Evolutionary conservation across 768 basidiomycete species (phyloP).

Genomic region (Lactifluus piperatus): DNA sequence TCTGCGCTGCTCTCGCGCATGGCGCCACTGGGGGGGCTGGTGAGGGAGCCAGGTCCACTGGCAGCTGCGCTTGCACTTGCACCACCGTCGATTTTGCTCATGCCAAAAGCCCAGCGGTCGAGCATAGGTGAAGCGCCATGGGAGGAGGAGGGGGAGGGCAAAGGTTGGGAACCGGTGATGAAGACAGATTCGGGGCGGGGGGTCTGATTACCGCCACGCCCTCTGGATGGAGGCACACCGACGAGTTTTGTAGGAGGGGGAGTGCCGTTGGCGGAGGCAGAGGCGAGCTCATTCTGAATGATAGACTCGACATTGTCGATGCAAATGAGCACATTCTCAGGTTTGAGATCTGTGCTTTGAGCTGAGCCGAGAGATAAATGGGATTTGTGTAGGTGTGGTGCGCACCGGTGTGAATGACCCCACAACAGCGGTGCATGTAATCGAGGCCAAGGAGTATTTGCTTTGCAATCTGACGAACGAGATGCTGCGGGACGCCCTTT

Average conservation of each 20-base stretch:
- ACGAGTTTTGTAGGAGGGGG: conserved; percentile 57
- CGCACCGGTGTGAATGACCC: conserved; percentile 89
- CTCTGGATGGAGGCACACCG: conserved; percentile 89
- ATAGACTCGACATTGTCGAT: conserved; percentile 96
- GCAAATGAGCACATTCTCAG: conserved; percentile 94
- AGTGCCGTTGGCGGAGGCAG: conserved; percentile 37
- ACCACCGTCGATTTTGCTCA: conserved; percentile 75
- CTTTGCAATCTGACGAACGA: conserved; percentile 95
- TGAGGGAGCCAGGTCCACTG: conserved; percentile 30
- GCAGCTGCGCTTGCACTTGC: conserved; percentile 23
- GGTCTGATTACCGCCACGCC: conserved; percentile 93
- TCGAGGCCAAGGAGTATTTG: conserved; percentile 92
- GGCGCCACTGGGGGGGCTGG: conserved; percentile 21
- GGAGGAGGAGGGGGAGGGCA: conserved; percentile 78
- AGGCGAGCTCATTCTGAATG: conserved; percentile 72
- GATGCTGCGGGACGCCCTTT: conserved; percentile 88
- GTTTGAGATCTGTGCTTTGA: conserved; percentile 68
- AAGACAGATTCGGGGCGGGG: conserved; percentile 73
- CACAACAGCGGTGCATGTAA: conserved; percentile 96
- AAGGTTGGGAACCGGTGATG: conserved; percentile 90
- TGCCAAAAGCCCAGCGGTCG: conserved; percentile 86
- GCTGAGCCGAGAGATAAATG: conserved; percentile 12
- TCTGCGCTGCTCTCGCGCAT: conserved; percentile 10
- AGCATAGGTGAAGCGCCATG: conserved; percentile 55
- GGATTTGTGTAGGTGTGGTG: conserved; percentile 1